Base-by-base conservation (phyloP, 225 moss, liverwort and hornwort genomes). In the Pseudoscleropodium purum region DNA sequence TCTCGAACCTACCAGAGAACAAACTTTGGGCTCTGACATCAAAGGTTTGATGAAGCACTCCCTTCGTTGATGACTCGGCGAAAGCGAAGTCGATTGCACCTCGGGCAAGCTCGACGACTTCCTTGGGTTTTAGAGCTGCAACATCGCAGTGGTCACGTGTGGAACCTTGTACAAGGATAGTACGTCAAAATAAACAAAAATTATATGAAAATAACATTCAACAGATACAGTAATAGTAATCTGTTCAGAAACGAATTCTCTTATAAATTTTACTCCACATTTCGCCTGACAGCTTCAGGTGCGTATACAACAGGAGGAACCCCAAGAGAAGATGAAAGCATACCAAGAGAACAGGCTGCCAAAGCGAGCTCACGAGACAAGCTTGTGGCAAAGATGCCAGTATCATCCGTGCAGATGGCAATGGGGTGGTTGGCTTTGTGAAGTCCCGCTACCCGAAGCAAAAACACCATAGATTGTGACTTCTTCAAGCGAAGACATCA, bases 401-500 rank as follows among this genome's bases (percentile, higher is more conserved):
- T 90, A 87, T 94, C 94, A 81, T 94, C 92, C 67, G 94, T 94
- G 91, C 94, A 94, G 72, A 94, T 93, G 85, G 90, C 92, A 90
- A 94, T 90, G 45, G 94, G 94, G 51, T 94, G 93, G 43, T 92
- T 87, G 75, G 93, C 93, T 91, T 91, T 91, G 92, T 89, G 80
- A 83, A 94, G 94, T 77, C 57, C 89, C 69, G 65, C 93, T 94
- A 65, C 72, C 41, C 77, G 30, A 86, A 88, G 54, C 78, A 92
- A 81, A 89, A 79, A 39, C 88, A 85, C 64, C 88, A 76, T 47
- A n/a, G 33, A 49, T 18, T 85, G 82, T 84, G 59, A 89, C 63
- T 89, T 66, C 57, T 69, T 76, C 33, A 84, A 82, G 69, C 18
- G 59, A 56, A 79, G 41, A 41, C 37, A 84, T 66, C 56, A 43